Base-by-base conservation (phyloP, 2,329 filamentous ascomycete genomes). In the Cadophora sp. region DNA sequence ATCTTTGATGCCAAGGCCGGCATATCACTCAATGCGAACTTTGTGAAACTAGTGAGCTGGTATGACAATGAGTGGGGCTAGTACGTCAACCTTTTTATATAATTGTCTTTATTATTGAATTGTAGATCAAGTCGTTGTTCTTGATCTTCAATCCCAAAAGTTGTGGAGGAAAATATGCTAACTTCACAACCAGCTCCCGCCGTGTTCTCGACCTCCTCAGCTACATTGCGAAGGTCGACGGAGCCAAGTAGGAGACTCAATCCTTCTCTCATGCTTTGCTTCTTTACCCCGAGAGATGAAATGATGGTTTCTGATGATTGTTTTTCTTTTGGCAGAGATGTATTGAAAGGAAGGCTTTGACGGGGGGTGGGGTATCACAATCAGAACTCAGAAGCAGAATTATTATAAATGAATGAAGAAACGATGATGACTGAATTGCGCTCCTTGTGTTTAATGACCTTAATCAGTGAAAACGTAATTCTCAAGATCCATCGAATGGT, bases 61-160 rank as follows among this genome's bases (percentile, higher is more conserved):
- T 97, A 97, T 86, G 94, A 97, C 89, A 98, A 98, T 89, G 95
- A 98, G 90, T 97, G 94, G 94, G 96, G 94, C 80, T 98, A 48
- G 43, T 48, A 48, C 7, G 43, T 48, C 22, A 22, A n/a, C 19
- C 12, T 22, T 22, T 48, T 48, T 22, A 22, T 22, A n/a, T 43
- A 34, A 9, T 48, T 22, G 5, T 22, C 11, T n/a, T 9, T n/a
- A n/a, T n/a, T 9, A 48, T 22, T 48, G n/a, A n/a, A n/a, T 48
- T 48, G 19, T 9, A 48, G 19, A 48, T 48, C 43, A 48, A 48
- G 43, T 48, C 7, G 19, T 22, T 48, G n/a, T n/a, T 48, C 43
- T 48, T 48, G 43, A 48, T 48, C 19, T 6, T 48, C 43, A n/a
- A 48, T 22, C 4, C 19, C n/a, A 22, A 48, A 48, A 11, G 8